Conservation (phyloP, 2,329 filamentous ascomycete genomes). For the Dichotomopilus funicola region DNA sequence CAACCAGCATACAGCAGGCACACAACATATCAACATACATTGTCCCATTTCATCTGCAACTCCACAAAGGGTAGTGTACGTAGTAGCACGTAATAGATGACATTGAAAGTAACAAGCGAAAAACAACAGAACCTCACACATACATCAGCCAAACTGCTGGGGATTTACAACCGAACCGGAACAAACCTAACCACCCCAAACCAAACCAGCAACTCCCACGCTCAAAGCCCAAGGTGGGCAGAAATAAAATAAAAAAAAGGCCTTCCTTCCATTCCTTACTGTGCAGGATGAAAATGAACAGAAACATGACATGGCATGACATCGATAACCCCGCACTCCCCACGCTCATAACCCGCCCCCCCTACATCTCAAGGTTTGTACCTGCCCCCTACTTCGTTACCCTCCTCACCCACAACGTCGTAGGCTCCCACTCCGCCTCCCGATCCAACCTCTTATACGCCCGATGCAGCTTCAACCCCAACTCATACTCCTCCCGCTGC, state of each 20-base stretch:
- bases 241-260: background rate
- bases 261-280: too few species aligned
- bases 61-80: too few species aligned
- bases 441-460: constrained; percentile 70
- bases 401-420: constrained; percentile 70
- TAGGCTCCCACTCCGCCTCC: constrained; percentile 57
- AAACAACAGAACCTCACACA: background rate
- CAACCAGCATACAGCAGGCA: too few species aligned
- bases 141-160: background rate
- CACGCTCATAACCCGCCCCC: too few species aligned
- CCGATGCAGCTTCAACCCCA: constrained; percentile 67
- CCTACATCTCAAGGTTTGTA: background rate
- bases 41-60: too few species aligned
- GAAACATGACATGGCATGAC: background rate
- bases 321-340: too few species aligned
- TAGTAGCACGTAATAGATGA: too few species aligned
- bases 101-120: background rate
- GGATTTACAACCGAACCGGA: background rate
- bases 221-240: background rate
- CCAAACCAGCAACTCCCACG: constrained; percentile 11
- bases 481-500: constrained; percentile 68
- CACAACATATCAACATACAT: too few species aligned
- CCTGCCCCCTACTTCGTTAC: constrained; percentile 47
- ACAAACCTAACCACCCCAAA: background rate
- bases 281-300: background rate